Evolutionary conservation across 2,329 filamentous ascomycete genomes (phyloP).

Genomic region (Emericellopsis cladophorae): DNA sequence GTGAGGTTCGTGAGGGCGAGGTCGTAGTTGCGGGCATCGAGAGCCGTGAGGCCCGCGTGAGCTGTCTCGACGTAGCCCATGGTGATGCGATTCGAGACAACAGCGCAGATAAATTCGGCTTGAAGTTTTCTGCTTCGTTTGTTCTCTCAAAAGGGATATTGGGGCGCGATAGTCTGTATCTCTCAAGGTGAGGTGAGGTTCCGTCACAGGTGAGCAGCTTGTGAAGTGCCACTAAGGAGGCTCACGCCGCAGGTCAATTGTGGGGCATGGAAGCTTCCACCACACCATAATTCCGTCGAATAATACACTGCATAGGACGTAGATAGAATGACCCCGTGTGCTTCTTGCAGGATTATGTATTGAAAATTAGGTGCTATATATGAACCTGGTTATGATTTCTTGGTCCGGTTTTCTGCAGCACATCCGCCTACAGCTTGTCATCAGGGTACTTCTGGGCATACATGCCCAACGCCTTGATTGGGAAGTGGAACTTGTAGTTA

Average conservation of each 20-base stretch:
- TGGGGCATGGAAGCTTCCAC: not conserved
- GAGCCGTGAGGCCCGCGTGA: conserved; percentile 50
- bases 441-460: conserved; percentile 64
- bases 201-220: no score
- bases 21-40: conserved; percentile 49
- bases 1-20: conserved; percentile 58
- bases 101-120: no score
- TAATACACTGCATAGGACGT: no score
- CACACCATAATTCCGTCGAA: not conserved
- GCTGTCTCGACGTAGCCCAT: conserved; percentile 27
- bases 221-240: no score
- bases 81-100: no score
- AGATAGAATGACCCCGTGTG: no score
- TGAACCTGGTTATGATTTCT: not conserved
- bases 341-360: no score
- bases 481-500: conserved; percentile 97
- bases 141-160: no score
- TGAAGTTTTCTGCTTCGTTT: no score
- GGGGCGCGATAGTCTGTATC: no score
- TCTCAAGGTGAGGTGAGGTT: no score
- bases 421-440: conserved; percentile 32
- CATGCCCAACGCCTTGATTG: conserved; percentile 87
- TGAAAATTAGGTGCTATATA: not conserved
- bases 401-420: not conserved
- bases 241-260: no score